Evolutionary conservation across 768 basidiomycete genomes (phyloP), one percentile per base, ranked within the genome.

Genomic region (Pleurotus platypus): DNA sequence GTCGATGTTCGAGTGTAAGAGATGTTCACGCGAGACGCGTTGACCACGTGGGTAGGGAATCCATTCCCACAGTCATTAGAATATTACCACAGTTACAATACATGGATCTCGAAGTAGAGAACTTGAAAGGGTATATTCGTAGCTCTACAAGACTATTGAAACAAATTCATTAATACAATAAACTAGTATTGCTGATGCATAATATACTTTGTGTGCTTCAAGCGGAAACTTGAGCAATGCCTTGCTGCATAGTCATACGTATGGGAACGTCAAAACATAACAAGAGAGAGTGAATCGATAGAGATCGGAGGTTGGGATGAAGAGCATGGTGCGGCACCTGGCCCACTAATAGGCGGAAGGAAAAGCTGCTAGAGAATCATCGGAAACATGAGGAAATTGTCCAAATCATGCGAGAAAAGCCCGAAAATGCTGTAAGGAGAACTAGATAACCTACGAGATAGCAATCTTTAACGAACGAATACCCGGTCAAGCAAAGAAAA

Each of bases 101-200:
- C 30, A 35, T 35, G 5, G 24, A 26, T 26, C 24, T 26, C 5
- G 1, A 30, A 9, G 11, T 35, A 35, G 30, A 35, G 12, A 35
- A 35, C 30, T 11, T 35, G 9, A 35, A 35, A 35, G 30, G 30
- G 30, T 35, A 35, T 35, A 35, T 35, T 35, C 30, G 9, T 35
- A 35, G 30, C 30, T 35, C 30, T 35, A 35, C 30, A 35, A 35
- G 30, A 35, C 51, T 54, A 42, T 54, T 42, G 49, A 30, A 20
- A 54, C 51, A 54, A 11, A 54, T 43, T 54, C 51, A 54, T 54
- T 54, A 54, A 24, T 54, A 54, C 51, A 54, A 54, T 54, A 27
- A 39, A 39, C n/a, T 54, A 53, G 51, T 53, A 54, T 39, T 54
- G 30, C 7, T 16, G 35, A 30, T 35, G 16, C 18, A 35, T 43